phyloP scores from a whole-genome alignment of 169 alveolate species.

The Miamiensis avidus region DNA sequence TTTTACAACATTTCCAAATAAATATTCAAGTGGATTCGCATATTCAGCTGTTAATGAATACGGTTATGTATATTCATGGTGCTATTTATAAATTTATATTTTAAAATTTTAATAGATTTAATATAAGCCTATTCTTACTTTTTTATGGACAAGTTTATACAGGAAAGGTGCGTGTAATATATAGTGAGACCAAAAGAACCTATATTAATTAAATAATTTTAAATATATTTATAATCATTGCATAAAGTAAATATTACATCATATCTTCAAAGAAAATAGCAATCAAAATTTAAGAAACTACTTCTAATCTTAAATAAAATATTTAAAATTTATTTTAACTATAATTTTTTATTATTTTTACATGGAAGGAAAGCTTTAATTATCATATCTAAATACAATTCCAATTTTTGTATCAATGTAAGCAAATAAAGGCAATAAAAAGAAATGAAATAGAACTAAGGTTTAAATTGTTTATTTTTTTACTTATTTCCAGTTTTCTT shows the following conservation, averaged over 20 bases:
- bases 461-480: constrained; percentile 8
- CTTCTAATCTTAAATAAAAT: background rate
- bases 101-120: too few species aligned
- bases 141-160: constrained; percentile 7
- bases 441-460: constrained; percentile 2
- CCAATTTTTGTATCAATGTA: background rate
- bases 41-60: constrained; percentile 24
- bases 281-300: background rate
- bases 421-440: constrained; percentile 5
- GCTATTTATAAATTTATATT: background rate
- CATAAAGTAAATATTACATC: background rate
- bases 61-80: constrained; percentile 22
- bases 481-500: background rate
- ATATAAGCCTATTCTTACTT: background rate
- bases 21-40: background rate
- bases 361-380: constrained; percentile 14
- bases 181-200: constrained; percentile 21
- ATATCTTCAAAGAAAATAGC: constrained; percentile 22
- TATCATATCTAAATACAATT: background rate
- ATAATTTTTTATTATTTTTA: background rate
- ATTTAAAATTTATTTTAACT: background rate
- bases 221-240: too few species aligned
- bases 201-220: too few species aligned
- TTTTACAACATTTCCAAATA: constrained; percentile 24
- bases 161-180: constrained; percentile 9